Conservation (phyloP, 768 basidiomycete species). For the Pisolithus sp. region DNA sequence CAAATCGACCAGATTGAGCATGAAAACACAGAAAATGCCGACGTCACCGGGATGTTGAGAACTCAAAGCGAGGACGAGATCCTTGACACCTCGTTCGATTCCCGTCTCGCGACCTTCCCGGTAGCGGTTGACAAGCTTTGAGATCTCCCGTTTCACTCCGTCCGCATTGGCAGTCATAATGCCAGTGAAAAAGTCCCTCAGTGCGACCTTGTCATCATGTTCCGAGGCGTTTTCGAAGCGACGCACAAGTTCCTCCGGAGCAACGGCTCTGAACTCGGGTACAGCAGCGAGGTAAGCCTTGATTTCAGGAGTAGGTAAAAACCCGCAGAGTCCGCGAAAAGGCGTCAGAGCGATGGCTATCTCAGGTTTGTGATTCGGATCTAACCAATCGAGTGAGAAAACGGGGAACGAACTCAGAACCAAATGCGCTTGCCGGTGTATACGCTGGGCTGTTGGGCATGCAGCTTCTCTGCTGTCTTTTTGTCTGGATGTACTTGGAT, state of each 20-base stretch:
- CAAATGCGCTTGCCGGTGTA: slow-evolving; percentile 70
- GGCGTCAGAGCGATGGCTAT: slow-evolving; percentile 96
- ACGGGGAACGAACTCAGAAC: not conserved
- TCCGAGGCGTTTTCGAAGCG: slow-evolving; percentile 42
- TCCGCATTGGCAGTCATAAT: slow-evolving; percentile 74
- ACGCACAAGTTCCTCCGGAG: slow-evolving; percentile 46
- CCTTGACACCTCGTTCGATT: slow-evolving; percentile 43
- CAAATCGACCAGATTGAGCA: slow-evolving; percentile 82
- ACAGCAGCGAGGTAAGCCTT: slow-evolving; percentile 57
- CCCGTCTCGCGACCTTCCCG: slow-evolving; percentile 32
- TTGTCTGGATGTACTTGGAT: slow-evolving; percentile 94
- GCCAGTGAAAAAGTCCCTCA: slow-evolving; percentile 74
- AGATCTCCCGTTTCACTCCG: slow-evolving; percentile 48
- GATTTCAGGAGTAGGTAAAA: slow-evolving; percentile 74
- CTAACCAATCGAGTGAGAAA: slow-evolving; percentile 34
- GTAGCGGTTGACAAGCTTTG: slow-evolving; percentile 58
- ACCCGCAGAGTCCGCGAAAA: slow-evolving; percentile 89
- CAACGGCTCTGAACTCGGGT: slow-evolving; percentile 71
- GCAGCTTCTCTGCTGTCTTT: slow-evolving; percentile 63
- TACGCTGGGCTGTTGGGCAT: slow-evolving; percentile 64
- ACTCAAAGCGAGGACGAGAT: slow-evolving; percentile 58
- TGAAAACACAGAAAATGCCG: slow-evolving; percentile 85
- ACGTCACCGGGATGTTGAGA: slow-evolving; percentile 87
- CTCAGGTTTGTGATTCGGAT: slow-evolving; percentile 97
- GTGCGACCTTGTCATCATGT: slow-evolving; percentile 49